These are phyloP conservation scores for Aristolochia californica DNA, from an alignment of 164 flowering plant species.

Conservation along the genomic window DNA sequence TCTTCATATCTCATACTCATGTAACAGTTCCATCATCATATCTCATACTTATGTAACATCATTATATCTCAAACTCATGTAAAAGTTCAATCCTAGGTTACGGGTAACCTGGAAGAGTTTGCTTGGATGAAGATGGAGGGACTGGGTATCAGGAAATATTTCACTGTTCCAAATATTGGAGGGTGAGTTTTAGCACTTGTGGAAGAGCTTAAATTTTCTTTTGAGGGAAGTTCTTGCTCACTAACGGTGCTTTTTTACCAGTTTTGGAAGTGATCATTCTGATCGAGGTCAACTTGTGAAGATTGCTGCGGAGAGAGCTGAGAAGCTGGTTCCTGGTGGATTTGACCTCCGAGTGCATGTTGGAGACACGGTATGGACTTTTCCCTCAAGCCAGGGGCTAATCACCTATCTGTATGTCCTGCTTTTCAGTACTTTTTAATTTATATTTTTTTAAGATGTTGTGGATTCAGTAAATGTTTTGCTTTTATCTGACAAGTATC, in stretches of 20 bases:
- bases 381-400: no score
- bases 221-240: background rate
- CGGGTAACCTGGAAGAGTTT: slow-evolving; percentile 23
- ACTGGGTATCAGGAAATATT: slow-evolving; percentile 19
- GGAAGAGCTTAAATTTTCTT: background rate
- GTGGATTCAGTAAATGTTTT: no score
- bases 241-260: background rate
- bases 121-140: slow-evolving; percentile 27
- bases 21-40: no score
- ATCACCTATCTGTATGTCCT: no score
- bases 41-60: no score
- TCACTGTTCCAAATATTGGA: slow-evolving; percentile 19
- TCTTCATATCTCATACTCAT: no score
- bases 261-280: slow-evolving; percentile 22
- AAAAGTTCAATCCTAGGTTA: slow-evolving; percentile 10
- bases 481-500: no score
- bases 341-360: slow-evolving; percentile 21
- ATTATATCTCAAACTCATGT: no score
- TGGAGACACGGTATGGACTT: slow-evolving; percentile 18
- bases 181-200: slow-evolving; percentile 15
- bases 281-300: slow-evolving; percentile 22
- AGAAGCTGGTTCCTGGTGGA: slow-evolving; percentile 12
- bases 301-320: slow-evolving; percentile 23
- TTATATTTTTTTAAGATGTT: no score
- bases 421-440: no score